A percentile compares a stretch with the other conserved stretches of the same genome.
These are phyloP conservation scores for Purshia tridentata DNA, from an alignment of 306 rosid genomes.

Conservation along the genomic window DNA sequence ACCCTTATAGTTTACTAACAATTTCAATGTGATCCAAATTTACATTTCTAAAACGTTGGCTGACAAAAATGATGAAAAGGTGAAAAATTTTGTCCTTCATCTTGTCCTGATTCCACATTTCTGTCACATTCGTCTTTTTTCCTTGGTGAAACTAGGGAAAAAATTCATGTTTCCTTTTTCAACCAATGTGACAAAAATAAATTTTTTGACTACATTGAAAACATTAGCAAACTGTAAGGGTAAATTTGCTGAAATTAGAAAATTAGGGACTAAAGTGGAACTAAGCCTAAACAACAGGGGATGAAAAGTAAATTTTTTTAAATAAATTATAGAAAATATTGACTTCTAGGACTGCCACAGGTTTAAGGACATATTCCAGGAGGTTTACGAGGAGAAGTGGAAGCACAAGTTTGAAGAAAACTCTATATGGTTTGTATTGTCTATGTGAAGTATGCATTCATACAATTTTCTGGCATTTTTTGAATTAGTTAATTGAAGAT, in stretches of 20 bases:
- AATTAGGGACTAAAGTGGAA: neutral
- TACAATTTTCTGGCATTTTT: conserved; percentile 8
- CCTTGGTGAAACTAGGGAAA: neutral
- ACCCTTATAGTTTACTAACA: neutral
- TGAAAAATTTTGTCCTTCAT: neutral
- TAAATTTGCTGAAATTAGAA: neutral
- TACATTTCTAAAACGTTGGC: neutral
- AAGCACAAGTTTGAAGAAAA: conserved; percentile 76
- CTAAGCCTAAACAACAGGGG: neutral
- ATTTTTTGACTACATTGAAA: neutral
- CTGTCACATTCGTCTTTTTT: neutral
- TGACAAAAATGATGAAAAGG: neutral
- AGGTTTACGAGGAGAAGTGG: conserved; percentile 88
- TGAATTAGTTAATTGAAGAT: conserved; percentile 28
- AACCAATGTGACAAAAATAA: neutral
- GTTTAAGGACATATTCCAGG: conserved; percentile 93
- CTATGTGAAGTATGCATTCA: conserved; percentile 17
- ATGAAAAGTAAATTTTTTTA: neutral
- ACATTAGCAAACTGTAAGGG: neutral
- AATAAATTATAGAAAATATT: conserved; percentile 21
- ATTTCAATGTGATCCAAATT: neutral
- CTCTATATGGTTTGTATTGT: conserved; percentile 73
- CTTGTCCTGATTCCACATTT: neutral
- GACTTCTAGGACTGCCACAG: conserved; percentile 41
- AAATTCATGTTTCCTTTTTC: neutral